These are phyloP conservation scores for Phytophthora pluvialis DNA, from an alignment of 352 stramenopile genomes.

Conservation along the genomic window DNA sequence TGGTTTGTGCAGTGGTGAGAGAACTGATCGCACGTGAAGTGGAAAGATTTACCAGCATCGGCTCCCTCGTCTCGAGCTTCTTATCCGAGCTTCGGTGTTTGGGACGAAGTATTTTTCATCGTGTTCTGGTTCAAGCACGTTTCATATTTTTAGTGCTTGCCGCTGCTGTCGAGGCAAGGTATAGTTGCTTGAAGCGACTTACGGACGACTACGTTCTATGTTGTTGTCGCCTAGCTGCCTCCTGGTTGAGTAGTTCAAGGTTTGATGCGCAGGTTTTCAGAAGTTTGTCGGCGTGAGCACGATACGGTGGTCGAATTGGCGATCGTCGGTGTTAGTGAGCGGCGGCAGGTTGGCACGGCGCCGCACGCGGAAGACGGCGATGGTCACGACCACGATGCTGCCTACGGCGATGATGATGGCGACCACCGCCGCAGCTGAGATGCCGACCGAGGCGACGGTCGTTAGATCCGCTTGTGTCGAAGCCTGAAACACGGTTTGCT, in stretches of 20 bases:
- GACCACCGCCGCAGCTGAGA: constrained; percentile 26
- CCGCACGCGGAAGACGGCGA: constrained; percentile 19
- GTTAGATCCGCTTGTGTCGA: constrained; percentile 14
- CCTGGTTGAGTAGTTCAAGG: neutral
- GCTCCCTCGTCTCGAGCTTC: too few relatives aligned
- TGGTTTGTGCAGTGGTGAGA: constrained; percentile 8
- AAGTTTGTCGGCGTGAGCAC: constrained; percentile 34
- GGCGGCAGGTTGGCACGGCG: constrained; percentile 1
- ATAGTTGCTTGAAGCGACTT: neutral
- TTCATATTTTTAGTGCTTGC: too few relatives aligned
- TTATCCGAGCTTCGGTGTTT: too few relatives aligned
- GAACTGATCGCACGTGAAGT: neutral
- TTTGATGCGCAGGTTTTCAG: constrained; percentile 3
- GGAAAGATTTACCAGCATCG: too few relatives aligned
- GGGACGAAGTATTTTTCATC: too few relatives aligned
- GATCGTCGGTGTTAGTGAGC: constrained; percentile 1
- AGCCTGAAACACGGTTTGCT: constrained; percentile 13
- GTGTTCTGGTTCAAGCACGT: too few relatives aligned
- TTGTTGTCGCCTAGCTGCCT: neutral
- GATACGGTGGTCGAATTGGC: constrained; percentile 23
- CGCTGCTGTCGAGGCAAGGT: neutral
- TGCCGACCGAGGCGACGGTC: constrained; percentile 16
- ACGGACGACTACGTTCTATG: neutral
- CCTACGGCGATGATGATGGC: constrained; percentile 28
- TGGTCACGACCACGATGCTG: constrained; percentile 22